A percentile compares a stretch with the other conserved stretches of the same genome.
These are phyloP conservation scores for Lasiosphaeriaceae sp. DNA, from an alignment of 495 filamentous ascomycete species.

Conservation along the genomic window DNA sequence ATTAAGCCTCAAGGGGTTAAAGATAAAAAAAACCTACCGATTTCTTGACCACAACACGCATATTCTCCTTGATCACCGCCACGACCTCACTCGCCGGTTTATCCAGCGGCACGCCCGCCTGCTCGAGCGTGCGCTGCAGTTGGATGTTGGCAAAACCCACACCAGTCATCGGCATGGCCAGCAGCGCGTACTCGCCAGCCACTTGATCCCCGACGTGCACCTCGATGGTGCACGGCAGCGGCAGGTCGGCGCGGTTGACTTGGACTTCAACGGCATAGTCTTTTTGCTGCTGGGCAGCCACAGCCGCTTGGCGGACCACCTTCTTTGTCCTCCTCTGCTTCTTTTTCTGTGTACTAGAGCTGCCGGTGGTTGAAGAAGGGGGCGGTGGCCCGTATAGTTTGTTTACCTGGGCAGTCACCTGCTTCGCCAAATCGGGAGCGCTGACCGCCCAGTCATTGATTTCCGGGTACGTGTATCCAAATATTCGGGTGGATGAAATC, in stretches of 20 bases:
- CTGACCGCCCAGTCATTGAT: conserved; percentile 14
- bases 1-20: not conserved
- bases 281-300: not conserved
- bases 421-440: conserved; percentile 12
- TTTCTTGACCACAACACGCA: not conserved
- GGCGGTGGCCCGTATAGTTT: conserved; percentile 21
- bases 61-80: not conserved
- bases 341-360: no score
- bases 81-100: not conserved
- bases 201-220: conserved; percentile 15
- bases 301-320: not conserved
- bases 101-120: not conserved
- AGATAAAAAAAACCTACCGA: not conserved
- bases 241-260: conserved; percentile 16
- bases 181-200: conserved; percentile 6
- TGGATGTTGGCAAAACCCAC: conserved; percentile 5
- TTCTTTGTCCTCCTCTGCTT: no score
- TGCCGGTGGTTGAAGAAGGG: not conserved
- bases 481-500: conserved; percentile 16
- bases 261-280: conserved; percentile 24
- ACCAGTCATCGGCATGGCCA: conserved; percentile 11
- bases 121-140: conserved; percentile 1
- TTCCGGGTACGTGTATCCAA: conserved; percentile 46
- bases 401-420: conserved; percentile 24
- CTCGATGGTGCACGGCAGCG: conserved; percentile 26